Evolutionary conservation across 495 filamentous ascomycete species (phyloP).

Genomic region (Lasiosphaeriaceae sp.): DNA sequence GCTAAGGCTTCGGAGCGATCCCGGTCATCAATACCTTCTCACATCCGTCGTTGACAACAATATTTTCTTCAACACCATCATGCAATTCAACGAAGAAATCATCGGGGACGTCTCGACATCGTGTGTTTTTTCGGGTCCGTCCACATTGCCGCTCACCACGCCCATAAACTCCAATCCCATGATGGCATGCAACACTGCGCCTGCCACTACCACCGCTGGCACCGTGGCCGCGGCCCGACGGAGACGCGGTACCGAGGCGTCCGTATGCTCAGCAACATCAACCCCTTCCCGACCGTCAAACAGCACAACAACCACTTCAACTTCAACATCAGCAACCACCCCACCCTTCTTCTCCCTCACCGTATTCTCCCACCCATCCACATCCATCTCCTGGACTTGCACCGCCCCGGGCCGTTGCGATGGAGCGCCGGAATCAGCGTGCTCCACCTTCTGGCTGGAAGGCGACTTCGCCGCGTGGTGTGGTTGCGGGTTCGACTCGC

Average conservation of each 20-base stretch:
- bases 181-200: not conserved
- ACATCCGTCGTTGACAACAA: not conserved
- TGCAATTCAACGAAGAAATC: not conserved
- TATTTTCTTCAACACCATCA: not conserved
- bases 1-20: not conserved
- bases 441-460: not conserved
- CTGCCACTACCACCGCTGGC: not conserved
- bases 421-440: not conserved
- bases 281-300: not conserved
- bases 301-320: not conserved
- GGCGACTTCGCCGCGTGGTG: not conserved
- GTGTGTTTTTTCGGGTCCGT: not conserved
- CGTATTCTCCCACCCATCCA: not conserved
- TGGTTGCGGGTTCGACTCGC: not conserved
- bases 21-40: not conserved
- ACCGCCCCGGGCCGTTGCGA: not conserved
- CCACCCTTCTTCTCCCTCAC: not conserved
- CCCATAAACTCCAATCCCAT: not conserved
- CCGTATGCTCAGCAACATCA: not conserved
- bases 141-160: not conserved
- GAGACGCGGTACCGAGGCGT: not conserved
- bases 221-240: not conserved
- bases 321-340: not conserved
- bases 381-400: not conserved
- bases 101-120: not conserved